These are phyloP conservation scores for Entomophthora muscae DNA, from an alignment of 371 early-diverging fungal species.

Conservation along the genomic window DNA sequence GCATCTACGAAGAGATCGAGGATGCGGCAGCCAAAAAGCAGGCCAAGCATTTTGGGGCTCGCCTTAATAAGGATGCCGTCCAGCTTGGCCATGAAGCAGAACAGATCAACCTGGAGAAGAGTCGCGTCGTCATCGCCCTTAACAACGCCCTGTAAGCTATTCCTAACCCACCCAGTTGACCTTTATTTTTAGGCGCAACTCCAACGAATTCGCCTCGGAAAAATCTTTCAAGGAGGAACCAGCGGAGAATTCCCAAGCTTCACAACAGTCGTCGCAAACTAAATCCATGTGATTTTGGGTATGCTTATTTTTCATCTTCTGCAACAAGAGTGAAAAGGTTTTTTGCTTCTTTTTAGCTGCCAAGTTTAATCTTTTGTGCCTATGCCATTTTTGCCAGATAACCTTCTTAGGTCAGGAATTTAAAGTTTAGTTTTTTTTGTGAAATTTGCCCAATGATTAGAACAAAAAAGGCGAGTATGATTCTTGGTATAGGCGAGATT, in stretches of 20 bases:
- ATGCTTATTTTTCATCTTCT: too few relatives aligned
- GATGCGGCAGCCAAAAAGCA: not conserved
- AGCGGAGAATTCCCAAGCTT: not conserved
- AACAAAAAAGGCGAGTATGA: too few relatives aligned
- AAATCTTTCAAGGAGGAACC: not conserved
- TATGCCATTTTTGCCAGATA: too few relatives aligned
- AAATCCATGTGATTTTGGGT: too few relatives aligned
- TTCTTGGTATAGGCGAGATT: too few relatives aligned
- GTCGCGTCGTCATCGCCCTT: not conserved
- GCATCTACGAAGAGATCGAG: not conserved
- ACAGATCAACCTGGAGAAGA: not conserved
- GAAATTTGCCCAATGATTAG: too few relatives aligned
- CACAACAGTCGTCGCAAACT: not conserved
- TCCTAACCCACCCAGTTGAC: not conserved
- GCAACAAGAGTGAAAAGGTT: too few relatives aligned
- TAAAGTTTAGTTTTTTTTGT: too few relatives aligned
- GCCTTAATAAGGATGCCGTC: not conserved
- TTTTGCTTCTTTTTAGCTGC: too few relatives aligned
- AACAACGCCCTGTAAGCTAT: not conserved
- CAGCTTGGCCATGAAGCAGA: not conserved
- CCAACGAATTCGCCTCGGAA: not conserved
- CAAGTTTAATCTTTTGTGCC: too few relatives aligned
- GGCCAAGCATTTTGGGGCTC: not conserved
- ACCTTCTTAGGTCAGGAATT: too few relatives aligned
- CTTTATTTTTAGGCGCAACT: not conserved